phyloP scores from a whole-genome alignment of 495 filamentous ascomycete genomes.

The Penicillium dipodomyicola region DNA sequence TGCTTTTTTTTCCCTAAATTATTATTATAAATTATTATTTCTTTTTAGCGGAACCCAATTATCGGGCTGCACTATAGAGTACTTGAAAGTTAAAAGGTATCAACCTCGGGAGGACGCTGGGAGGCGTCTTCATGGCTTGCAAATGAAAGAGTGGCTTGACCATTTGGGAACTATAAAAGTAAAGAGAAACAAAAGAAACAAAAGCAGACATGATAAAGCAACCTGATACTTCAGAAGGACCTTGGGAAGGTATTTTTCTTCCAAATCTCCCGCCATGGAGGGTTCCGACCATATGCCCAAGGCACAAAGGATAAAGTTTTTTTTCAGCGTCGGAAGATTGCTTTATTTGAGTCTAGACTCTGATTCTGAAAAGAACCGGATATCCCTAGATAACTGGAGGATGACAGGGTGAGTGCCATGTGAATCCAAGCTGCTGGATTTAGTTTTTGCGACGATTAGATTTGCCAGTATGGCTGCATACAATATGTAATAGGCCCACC shows the following conservation, averaged over 20 bases:
- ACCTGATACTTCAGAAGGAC: neutral
- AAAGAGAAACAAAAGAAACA: neutral
- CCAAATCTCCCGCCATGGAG: neutral
- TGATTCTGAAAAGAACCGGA: neutral
- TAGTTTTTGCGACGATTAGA: neutral
- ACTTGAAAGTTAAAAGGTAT: neutral
- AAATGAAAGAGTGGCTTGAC: neutral
- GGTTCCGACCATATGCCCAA: neutral
- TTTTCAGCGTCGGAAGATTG: neutral
- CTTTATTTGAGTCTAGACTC: neutral
- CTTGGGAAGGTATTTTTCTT: neutral
- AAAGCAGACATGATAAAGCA: neutral
- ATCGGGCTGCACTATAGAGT: neutral
- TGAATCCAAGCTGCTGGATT: neutral
- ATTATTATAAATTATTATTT: neutral
- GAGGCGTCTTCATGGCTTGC: neutral
- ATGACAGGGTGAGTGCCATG: neutral
- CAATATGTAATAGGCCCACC: neutral
- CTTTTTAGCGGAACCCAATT: neutral
- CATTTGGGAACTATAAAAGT: neutral
- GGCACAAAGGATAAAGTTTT: constrained; percentile 1
- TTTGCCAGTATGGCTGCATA: neutral
- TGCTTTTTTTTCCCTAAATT: neutral
- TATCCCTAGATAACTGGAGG: neutral
- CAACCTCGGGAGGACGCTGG: neutral